phyloP scores from a whole-genome alignment of 2,329 filamentous ascomycete species.

The Ophiocordyceps camponoti-floridani region DNA sequence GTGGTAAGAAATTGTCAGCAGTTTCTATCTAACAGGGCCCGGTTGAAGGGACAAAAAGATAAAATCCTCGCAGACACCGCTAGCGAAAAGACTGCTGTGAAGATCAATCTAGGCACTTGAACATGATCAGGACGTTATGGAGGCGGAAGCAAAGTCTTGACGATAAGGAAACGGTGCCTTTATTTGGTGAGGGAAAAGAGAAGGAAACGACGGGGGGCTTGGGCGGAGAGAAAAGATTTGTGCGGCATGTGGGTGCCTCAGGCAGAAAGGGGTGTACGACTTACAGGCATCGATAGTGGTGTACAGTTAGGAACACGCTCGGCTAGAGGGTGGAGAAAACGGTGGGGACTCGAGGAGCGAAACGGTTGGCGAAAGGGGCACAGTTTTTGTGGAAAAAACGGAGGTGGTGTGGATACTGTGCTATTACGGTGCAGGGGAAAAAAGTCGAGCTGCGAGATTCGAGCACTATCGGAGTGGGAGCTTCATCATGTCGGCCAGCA shows the following conservation, averaged over 20 bases:
- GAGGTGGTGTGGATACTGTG: too few relatives aligned
- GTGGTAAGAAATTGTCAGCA: constrained; percentile 44
- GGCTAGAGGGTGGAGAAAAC: too few relatives aligned
- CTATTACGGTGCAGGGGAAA: neutral
- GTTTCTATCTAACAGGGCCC: constrained; percentile 94
- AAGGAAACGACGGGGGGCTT: constrained; percentile 7
- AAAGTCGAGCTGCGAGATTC: constrained; percentile 1
- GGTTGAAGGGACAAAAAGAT: constrained; percentile 33
- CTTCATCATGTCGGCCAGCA: constrained; percentile 30
- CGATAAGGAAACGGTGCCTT: constrained; percentile 89
- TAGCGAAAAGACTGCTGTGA: constrained; percentile 85
- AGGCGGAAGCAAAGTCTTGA: constrained; percentile 52
- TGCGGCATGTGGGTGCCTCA: constrained; percentile 8
- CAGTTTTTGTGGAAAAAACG: too few relatives aligned
- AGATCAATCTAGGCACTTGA: constrained; percentile 64
- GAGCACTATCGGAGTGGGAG: neutral
- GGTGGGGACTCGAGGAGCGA: too few relatives aligned
- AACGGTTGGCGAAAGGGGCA: too few relatives aligned
- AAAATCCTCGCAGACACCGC: constrained; percentile 54
- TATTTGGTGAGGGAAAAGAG: constrained; percentile 19
- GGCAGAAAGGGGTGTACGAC: constrained; percentile 2
- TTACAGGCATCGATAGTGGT: too few relatives aligned
- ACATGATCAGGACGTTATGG: constrained; percentile 82
- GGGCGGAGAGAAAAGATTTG: constrained; percentile 3
- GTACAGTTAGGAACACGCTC: too few relatives aligned